Percentiles rank a stretch among this genome's conserved stretches.
These are phyloP conservation scores for Rhizopogon salebrosus DNA, from an alignment of 768 basidiomycete species.

Conservation along the genomic window DNA sequence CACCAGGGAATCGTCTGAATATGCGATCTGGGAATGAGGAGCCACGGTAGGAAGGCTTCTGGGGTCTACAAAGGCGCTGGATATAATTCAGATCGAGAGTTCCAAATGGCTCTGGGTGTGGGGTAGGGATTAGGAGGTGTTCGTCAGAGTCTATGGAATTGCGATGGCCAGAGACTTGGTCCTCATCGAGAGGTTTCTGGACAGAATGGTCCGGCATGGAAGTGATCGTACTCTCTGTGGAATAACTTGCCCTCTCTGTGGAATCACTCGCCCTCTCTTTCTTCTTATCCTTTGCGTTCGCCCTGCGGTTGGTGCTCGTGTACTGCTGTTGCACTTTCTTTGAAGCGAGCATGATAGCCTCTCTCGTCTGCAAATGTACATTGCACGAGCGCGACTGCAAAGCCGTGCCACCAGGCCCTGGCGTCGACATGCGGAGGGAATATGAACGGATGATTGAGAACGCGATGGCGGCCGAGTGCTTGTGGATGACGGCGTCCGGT, in stretches of 20 bases:
- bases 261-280: slow-evolving; percentile 21
- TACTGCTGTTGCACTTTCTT: slow-evolving; percentile 75
- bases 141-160: slow-evolving; percentile 22
- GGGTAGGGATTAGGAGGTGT: slow-evolving; percentile 40
- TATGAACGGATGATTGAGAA: slow-evolving; percentile 77
- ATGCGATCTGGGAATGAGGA: slow-evolving; percentile 18
- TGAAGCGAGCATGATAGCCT: slow-evolving; percentile 60
- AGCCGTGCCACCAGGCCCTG: slow-evolving; percentile 10
- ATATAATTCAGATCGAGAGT: slow-evolving; percentile 51
- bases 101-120: slow-evolving; percentile 59
- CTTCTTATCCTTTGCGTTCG: slow-evolving; percentile 28
- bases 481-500: slow-evolving; percentile 69
- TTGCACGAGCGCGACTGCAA: slow-evolving; percentile 9
- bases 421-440: slow-evolving; percentile 13
- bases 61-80: slow-evolving; percentile 36
- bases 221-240: slow-evolving; percentile 17
- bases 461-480: slow-evolving; percentile 73
- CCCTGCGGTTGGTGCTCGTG: slow-evolving; percentile 73
- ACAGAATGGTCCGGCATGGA: slow-evolving; percentile 2
- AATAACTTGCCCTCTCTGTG: no score
- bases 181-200: slow-evolving; percentile 5
- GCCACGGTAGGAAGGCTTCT: slow-evolving; percentile 17
- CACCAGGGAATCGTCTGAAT: slow-evolving; percentile 15
- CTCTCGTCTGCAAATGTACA: slow-evolving; percentile 23
- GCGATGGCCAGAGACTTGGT: slow-evolving; percentile 19